These are phyloP conservation scores for Biscutella laevigata DNA, from an alignment of 441 rosid species.

Conservation along the genomic window DNA sequence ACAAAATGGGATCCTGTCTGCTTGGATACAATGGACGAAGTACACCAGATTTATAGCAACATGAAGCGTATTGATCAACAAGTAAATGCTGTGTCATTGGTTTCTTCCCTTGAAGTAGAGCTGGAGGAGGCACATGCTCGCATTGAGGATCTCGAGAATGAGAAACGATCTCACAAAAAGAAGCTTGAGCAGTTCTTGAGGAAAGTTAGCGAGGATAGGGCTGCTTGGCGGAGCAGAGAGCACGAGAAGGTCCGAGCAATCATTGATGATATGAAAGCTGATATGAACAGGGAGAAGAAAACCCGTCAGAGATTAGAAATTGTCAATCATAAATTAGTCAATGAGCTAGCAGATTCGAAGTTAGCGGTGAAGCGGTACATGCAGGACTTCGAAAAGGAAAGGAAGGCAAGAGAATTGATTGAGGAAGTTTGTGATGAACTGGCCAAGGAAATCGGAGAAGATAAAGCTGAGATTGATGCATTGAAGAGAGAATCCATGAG, in stretches of 20 bases:
- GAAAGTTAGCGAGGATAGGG: constrained; percentile 85
- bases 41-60: constrained; percentile 39
- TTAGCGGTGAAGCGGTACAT: constrained; percentile 51
- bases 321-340: constrained; percentile 72
- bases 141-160: constrained; percentile 68
- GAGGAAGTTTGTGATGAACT: constrained; percentile 95
- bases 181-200: constrained; percentile 77
- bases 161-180: constrained; percentile 62
- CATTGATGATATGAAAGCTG: constrained; percentile 55
- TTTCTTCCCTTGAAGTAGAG: constrained; percentile 63
- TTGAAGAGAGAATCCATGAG: constrained; percentile 64
- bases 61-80: constrained; percentile 60
- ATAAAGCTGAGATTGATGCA: constrained; percentile 66
- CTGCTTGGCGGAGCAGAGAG: constrained; percentile 76
- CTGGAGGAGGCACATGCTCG: constrained; percentile 59
- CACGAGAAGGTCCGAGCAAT: constrained; percentile 74
- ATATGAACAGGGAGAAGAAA: constrained; percentile 69
- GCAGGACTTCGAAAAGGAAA: constrained; percentile 85
- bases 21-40: constrained; percentile 55
- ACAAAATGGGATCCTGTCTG: constrained; percentile 85
- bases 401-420: constrained; percentile 59
- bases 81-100: constrained; percentile 59
- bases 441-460: constrained; percentile 55
- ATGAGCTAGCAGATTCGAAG: constrained; percentile 79
- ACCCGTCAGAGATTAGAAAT: constrained; percentile 71